Percentiles rank a stretch among this genome's conserved stretches.
These are phyloP conservation scores for Biscutella laevigata DNA, from an alignment of 441 rosid genomes.

Conservation along the genomic window DNA sequence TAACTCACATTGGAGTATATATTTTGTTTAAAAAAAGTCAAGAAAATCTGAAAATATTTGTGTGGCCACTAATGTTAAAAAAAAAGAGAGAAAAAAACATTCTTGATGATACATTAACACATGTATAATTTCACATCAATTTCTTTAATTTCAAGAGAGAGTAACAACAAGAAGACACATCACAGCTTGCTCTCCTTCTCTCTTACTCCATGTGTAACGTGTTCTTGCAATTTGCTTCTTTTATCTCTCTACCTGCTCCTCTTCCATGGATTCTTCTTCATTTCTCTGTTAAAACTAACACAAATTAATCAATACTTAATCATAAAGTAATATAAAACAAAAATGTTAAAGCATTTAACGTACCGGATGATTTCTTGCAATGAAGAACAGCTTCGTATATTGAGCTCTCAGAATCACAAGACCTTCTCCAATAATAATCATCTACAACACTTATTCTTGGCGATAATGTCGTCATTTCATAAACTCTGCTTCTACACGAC, in stretches of 20 bases:
- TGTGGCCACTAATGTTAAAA: slow-evolving; percentile 28
- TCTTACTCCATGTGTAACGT: slow-evolving; percentile 22
- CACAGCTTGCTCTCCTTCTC: slow-evolving; percentile 27
- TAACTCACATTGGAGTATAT: slow-evolving; percentile 9
- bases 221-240: no score
- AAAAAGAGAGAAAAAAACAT: slow-evolving; percentile 23
- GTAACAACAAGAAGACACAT: slow-evolving; percentile 30
- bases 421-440: slow-evolving; percentile 55
- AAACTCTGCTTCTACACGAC: slow-evolving; percentile 35
- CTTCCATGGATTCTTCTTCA: slow-evolving; percentile 28
- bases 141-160: slow-evolving; percentile 28
- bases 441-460: slow-evolving; percentile 60
- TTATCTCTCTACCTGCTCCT: slow-evolving; percentile 23
- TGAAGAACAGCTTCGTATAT: slow-evolving; percentile 95
- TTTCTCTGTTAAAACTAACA: slow-evolving; percentile 37
- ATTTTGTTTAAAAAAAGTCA: slow-evolving; percentile 8
- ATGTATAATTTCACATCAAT: slow-evolving; percentile 24
- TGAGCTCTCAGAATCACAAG: slow-evolving; percentile 90
- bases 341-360: background rate
- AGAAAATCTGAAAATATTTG: slow-evolving; percentile 25
- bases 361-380: slow-evolving; percentile 87
- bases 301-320: background rate
- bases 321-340: background rate
- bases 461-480: slow-evolving; percentile 43
- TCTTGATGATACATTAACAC: slow-evolving; percentile 33